These are phyloP conservation scores for Rugosomyces carneus DNA, from an alignment of 1,284 basidiomycete species.

Conservation along the genomic window DNA sequence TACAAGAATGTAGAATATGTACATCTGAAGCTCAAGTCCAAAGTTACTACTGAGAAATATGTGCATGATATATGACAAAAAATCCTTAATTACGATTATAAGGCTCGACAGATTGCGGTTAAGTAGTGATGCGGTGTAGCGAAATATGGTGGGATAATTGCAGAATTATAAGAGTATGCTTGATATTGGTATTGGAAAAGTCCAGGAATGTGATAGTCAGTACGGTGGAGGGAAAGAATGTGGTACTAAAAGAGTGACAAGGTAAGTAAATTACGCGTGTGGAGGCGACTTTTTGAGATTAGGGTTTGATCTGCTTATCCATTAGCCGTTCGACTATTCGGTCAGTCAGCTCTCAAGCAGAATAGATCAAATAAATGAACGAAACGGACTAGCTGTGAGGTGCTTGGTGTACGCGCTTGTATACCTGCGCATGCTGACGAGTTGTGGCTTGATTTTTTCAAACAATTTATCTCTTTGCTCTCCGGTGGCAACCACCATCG, in stretches of 20 bases:
- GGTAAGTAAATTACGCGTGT: constrained; percentile 11
- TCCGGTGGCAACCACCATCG: constrained; percentile 62
- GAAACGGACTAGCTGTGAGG: constrained; percentile 64
- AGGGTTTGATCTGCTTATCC: constrained; percentile 22
- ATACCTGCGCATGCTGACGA: constrained; percentile 65
- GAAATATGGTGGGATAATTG: constrained; percentile 12
- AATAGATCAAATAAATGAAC: constrained; percentile 6
- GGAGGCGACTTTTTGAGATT: constrained; percentile 14
- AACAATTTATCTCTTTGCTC: constrained; percentile 67
- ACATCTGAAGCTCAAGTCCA: constrained; percentile 3
- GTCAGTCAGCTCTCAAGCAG: constrained; percentile 5
- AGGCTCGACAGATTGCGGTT: constrained; percentile 6
- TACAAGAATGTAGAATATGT: constrained; percentile 11
- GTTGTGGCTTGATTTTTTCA: constrained; percentile 57
- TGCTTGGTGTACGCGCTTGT: constrained; percentile 74
- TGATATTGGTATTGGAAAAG: constrained; percentile 12
- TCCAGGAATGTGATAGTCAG: background rate
- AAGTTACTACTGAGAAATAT: constrained; percentile 11
- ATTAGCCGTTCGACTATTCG: constrained; percentile 64
- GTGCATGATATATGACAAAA: constrained; percentile 8
- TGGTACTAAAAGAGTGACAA: constrained; percentile 5
- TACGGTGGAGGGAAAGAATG: constrained; percentile 1
- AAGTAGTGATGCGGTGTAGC: constrained; percentile 4
- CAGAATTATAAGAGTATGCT: constrained; percentile 19
- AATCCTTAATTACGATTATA: background rate